Conservation (phyloP, 148 eudicot species). For the Gaultheria prostrata region DNA sequence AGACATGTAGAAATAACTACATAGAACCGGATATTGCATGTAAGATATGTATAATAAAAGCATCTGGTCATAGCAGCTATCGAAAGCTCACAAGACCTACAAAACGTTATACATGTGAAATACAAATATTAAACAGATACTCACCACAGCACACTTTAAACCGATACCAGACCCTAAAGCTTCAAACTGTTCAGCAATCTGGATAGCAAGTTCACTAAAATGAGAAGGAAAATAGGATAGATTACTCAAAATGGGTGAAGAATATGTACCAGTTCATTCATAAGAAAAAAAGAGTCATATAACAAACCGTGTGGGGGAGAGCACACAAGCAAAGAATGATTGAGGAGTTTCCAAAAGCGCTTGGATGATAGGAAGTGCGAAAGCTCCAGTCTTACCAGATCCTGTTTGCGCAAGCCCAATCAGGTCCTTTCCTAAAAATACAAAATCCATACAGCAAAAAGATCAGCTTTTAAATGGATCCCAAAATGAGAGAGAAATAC, state of each 20-base stretch:
- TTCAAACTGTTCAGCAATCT: constrained; percentile 90
- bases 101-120: not conserved
- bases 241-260: not conserved
- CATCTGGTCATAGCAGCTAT: not conserved
- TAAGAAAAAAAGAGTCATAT: not conserved
- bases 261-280: not conserved
- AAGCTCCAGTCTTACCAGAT: constrained; percentile 98
- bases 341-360: constrained; percentile 59
- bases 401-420: constrained; percentile 97
- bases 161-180: constrained; percentile 82
- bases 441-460: not conserved
- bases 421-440: constrained; percentile 63
- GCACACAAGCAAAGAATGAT: constrained; percentile 77
- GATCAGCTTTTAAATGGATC: not conserved
- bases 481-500: not conserved
- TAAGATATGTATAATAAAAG: not conserved
- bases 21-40: not conserved
- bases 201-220: constrained; percentile 85
- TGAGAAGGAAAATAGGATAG: not conserved
- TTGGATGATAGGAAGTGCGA: constrained; percentile 82
- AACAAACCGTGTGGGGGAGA: constrained; percentile 73
- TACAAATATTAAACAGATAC: constrained; percentile 10
- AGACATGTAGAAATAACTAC: not conserved
- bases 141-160: constrained; percentile 77
- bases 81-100: not conserved